phyloP scores from a whole-genome alignment of 1,284 basidiomycete species.

The Pseudozyma thailandica region DNA sequence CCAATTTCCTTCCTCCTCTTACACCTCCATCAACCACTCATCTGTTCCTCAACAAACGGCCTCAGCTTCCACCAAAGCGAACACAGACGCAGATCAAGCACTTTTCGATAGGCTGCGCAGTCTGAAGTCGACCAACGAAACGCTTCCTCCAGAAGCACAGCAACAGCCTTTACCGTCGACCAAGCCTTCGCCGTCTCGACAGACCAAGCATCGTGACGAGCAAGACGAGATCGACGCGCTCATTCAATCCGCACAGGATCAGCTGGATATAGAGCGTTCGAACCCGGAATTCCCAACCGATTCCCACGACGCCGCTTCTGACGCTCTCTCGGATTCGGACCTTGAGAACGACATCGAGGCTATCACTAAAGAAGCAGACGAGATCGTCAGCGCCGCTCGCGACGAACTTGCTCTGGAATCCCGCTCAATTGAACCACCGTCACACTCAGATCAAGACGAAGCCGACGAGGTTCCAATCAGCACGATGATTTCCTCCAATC shows the following conservation, averaged over 20 bases:
- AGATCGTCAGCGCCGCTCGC: slow-evolving; percentile 35
- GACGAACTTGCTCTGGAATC: slow-evolving; percentile 40
- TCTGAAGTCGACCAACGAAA: slow-evolving; percentile 5
- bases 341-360: slow-evolving; percentile 22
- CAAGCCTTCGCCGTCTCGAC: not conserved
- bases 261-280: slow-evolving; percentile 27
- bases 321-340: slow-evolving; percentile 22
- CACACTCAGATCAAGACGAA: not conserved
- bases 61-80: not conserved
- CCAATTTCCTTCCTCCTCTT: slow-evolving; percentile 1
- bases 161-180: not conserved
- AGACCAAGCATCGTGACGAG: slow-evolving; percentile 10
- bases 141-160: not conserved
- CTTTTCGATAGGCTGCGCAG: slow-evolving; percentile 31
- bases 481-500: slow-evolving; percentile 18
- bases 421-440: not conserved
- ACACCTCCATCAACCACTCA: not conserved
- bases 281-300: not conserved
- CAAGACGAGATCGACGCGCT: slow-evolving; percentile 46
- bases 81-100: slow-evolving; percentile 12
- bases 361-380: slow-evolving; percentile 24
- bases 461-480: not conserved
- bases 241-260: slow-evolving; percentile 29
- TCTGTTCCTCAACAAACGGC: too few species aligned
- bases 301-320: slow-evolving; percentile 22